A percentile compares a stretch with the other conserved stretches of the same genome.
Conservation (phyloP, 257 asterid species). For the Ophiorrhiza pumila region DNA sequence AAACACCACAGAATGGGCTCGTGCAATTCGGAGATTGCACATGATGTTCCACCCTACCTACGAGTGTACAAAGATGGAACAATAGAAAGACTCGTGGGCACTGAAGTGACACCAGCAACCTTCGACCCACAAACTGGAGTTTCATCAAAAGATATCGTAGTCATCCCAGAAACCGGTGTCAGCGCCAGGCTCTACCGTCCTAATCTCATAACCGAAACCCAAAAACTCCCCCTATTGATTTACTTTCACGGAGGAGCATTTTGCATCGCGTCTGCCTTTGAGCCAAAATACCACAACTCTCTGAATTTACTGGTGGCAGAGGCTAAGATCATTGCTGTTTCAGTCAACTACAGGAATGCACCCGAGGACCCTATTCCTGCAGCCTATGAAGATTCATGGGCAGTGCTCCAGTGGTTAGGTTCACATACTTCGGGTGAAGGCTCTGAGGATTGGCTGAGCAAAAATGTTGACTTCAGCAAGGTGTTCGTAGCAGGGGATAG, state of each 20-base stretch:
- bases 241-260: constrained; percentile 87
- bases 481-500: constrained; percentile 78
- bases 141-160: constrained; percentile 46
- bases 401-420: constrained; percentile 49
- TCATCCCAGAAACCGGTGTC: constrained; percentile 36
- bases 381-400: constrained; percentile 69
- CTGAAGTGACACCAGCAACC: constrained; percentile 39
- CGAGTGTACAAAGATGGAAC: constrained; percentile 53
- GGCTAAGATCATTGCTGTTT: constrained; percentile 42
- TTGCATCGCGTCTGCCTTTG: constrained; percentile 46
- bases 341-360: constrained; percentile 53
- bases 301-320: constrained; percentile 44
- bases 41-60: constrained; percentile 58
- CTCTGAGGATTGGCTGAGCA: constrained; percentile 39
- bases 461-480: constrained; percentile 38
- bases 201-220: not conserved
- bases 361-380: constrained; percentile 72
- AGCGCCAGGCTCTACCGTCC: constrained; percentile 63
- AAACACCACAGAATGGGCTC: constrained; percentile 29
- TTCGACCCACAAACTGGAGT: constrained; percentile 47
- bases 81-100: constrained; percentile 47
- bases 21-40: constrained; percentile 24
- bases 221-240: constrained; percentile 54
- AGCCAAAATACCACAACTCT: constrained; percentile 52
- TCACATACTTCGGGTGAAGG: constrained; percentile 19